Evolutionary conservation across 495 filamentous ascomycete genomes (phyloP), one percentile per base, ranked within the genome.

Genomic region (Lineolata rhizophorae): DNA sequence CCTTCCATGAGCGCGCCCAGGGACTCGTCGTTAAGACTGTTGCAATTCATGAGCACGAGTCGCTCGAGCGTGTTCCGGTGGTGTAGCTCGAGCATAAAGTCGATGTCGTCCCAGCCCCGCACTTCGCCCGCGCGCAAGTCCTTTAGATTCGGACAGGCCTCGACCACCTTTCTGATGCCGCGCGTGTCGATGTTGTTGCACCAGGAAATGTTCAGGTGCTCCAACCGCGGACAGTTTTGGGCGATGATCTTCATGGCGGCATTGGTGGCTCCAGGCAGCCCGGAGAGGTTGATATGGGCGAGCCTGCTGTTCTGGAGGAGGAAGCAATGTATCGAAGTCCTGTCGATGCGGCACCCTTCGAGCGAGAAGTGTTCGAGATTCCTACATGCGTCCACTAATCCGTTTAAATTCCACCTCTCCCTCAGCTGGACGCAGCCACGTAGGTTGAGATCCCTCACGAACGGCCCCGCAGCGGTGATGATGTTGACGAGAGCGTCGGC

Each of bases 371-470:
- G 79, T 44, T 80, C 70, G 11, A 97, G 60, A 46, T 97, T 95
- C 32, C 62, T 65, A 51, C 84, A 95, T 2, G 75, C 62, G 25
- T 77, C 73, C 5, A 74, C 72, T 11, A 95, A 64, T 3, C 70
- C 65, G 35, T 84, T 76, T 4, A 67, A 61, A 12, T 65, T 60
- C 65, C 82, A 85, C 42, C 72, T 72, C 38, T 90, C 73, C 24
- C 73, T 62, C 39, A 97, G 64, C 43, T 81, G 75, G 10, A 70
- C 53, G 37, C 75, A 81, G 13, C 75, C 75, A 37, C 75, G 52
- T n/a, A 81, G 58, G 41, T 97, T 97, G 32, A 97, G 65, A 40
- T 94, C 77, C 31, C 74, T 73, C 15, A 94, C 65, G 41, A 95
- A 97, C 0, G 84, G 76, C 2, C 85, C 87, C 3, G 81, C 81